These are phyloP conservation scores for Pythium aristosporum DNA, from an alignment of 352 stramenopile species.

Conservation along the genomic window DNA sequence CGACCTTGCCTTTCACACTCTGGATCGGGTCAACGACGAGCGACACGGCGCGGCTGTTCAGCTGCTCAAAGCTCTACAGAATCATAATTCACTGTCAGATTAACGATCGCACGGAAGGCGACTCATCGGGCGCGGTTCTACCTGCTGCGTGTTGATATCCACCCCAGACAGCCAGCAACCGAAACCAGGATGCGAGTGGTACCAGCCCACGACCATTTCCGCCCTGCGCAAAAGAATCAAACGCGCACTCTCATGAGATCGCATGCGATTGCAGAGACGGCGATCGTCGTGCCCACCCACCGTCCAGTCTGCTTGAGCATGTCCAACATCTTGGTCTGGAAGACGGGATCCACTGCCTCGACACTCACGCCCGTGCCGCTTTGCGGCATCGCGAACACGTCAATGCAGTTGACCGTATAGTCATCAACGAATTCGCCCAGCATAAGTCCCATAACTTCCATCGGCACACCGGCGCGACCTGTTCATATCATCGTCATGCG, in stretches of 20 bases:
- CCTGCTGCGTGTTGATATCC: conserved; percentile 99
- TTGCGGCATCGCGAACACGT: conserved; percentile 99
- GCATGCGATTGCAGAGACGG: not conserved
- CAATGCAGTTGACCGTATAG: conserved; percentile 99
- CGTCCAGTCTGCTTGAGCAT: conserved; percentile 99
- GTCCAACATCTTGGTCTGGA: conserved; percentile 99
- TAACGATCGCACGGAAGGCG: not conserved
- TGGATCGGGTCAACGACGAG: conserved; percentile 99
- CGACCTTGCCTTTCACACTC: conserved; percentile 98
- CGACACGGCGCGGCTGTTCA: conserved; percentile 97
- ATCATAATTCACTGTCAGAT: not conserved
- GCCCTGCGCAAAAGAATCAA: conserved; percentile 32
- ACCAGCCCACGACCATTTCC: conserved; percentile 97
- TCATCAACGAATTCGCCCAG: conserved; percentile 99
- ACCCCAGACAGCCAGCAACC: conserved; percentile 99
- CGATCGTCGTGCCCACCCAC: conserved; percentile 32
- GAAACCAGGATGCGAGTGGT: conserved; percentile 99
- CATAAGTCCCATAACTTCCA: conserved; percentile 99
- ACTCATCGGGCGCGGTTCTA: conserved; percentile 9
- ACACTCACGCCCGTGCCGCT: conserved; percentile 94
- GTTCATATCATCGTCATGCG: conserved; percentile 15
- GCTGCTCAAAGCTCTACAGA: conserved; percentile 93
- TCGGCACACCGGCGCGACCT: conserved; percentile 97
- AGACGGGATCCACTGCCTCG: conserved; percentile 99
- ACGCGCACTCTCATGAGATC: not conserved